Evolutionary conservation across 768 basidiomycete species (phyloP).

Genomic region (Rhodotorula toruloides): DNA sequence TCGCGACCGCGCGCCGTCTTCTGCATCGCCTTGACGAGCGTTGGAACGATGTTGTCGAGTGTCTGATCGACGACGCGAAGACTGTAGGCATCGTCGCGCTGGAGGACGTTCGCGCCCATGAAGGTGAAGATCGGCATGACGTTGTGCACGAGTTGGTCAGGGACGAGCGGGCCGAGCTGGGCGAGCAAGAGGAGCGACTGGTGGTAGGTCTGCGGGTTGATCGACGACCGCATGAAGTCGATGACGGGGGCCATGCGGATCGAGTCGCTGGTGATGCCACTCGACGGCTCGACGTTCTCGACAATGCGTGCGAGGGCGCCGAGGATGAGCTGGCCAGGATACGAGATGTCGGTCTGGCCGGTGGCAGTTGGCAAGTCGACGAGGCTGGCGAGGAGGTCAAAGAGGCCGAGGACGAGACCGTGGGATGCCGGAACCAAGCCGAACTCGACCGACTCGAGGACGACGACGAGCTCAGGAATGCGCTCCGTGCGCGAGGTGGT

Average conservation of each 20-base stretch:
- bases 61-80: slow-evolving; percentile 95
- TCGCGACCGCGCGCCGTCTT: slow-evolving; percentile 55
- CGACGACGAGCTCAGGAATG: slow-evolving; percentile 33
- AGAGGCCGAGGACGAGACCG: slow-evolving; percentile 30
- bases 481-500: slow-evolving; percentile 24
- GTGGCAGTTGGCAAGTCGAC: slow-evolving; percentile 35
- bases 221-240: slow-evolving; percentile 52
- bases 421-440: slow-evolving; percentile 12
- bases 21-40: slow-evolving; percentile 77
- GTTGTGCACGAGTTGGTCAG: slow-evolving; percentile 85
- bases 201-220: slow-evolving; percentile 90
- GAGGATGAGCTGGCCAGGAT: slow-evolving; percentile 39
- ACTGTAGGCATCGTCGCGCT: slow-evolving; percentile 90
- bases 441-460: slow-evolving; percentile 36
- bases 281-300: slow-evolving; percentile 20
- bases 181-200: slow-evolving; percentile 85
- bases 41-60: slow-evolving; percentile 85
- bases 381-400: slow-evolving; percentile 35
- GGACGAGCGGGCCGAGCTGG: slow-evolving; percentile 71
- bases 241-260: slow-evolving; percentile 38
- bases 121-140: slow-evolving; percentile 99
- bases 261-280: slow-evolving; percentile 23
- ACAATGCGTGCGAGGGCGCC: slow-evolving; percentile 26
- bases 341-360: slow-evolving; percentile 32
- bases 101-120: slow-evolving; percentile 98